Base-by-base conservation (phyloP, 306 rosid species). In the Parietaria judaica region DNA sequence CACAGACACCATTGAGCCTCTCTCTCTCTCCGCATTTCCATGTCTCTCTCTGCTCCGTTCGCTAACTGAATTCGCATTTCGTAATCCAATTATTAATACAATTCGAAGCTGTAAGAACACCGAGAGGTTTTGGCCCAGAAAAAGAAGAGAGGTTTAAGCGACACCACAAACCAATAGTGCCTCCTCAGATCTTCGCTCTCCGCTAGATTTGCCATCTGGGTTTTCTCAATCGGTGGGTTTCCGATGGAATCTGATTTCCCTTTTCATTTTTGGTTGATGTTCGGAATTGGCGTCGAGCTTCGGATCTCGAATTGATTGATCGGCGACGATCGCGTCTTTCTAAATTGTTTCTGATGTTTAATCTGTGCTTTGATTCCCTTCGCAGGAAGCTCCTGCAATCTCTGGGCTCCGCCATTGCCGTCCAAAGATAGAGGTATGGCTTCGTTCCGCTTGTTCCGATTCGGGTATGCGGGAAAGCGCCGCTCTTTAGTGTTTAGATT, bases 141-240 rank as follows among this genome's bases (percentile, higher is more conserved):
- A 7, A 10, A 49, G 12, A 49, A 49, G 8, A 49, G 52, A 49
- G 8, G 14, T 3, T n/a, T 3, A 14, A 49, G 12, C 6, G 12
- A 49, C n/a, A n/a, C n/a, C n/a, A n/a, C n/a, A 49, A 49, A 49
- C 6, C 6, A 49, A 49, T 3, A 70, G 81, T 84, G 85, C 90
- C 87, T 92, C 96, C 88, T 84, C 89, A 86, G 95, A 89, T 89
- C 97, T 86, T 83, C 70, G 67, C 56, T 61, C 60, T 58, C 51
- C 46, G 64, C 52, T 64, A 75, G 84, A 83, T 88, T 83, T 81
- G 58, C 75, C 79, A 75, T 81, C 96, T 83, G 86, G 82, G 79
- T 81, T 79, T 65, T 80, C 70, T 74, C 64, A 86, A 80, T 82
- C 81, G 91, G 95, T 89, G 76, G 51, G 91, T 89, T 66, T 49